These are phyloP conservation scores for Croton laevigatus DNA, from an alignment of 441 rosid species.

Conservation along the genomic window DNA sequence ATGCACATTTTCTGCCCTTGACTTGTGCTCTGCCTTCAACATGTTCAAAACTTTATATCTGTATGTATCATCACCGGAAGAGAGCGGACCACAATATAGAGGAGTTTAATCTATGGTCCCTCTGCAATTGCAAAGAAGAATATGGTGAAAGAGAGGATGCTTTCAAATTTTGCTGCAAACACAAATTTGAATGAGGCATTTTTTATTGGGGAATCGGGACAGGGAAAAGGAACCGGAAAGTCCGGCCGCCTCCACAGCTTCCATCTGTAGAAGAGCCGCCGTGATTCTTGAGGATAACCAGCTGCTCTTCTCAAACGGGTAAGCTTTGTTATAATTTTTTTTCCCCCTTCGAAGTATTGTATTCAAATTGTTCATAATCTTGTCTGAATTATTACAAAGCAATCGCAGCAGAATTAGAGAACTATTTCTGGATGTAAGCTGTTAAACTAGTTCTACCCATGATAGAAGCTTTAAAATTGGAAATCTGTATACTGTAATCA, in stretches of 20 bases:
- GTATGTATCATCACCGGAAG: not conserved
- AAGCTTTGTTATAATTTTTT: constrained; percentile 6
- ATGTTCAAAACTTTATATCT: constrained; percentile 7
- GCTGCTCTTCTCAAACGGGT: constrained; percentile 50
- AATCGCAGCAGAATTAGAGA: not conserved
- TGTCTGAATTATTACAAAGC: not conserved
- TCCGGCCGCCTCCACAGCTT: constrained; percentile 50
- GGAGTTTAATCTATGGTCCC: not conserved
- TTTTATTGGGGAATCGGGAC: constrained; percentile 39
- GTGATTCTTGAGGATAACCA: constrained; percentile 52
- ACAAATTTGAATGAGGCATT: not conserved
- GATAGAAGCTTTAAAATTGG: not conserved
- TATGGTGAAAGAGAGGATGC: not conserved
- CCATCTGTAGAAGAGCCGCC: not conserved
- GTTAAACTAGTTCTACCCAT: too few relatives aligned
- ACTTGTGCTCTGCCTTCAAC: not conserved
- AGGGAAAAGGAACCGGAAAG: constrained; percentile 37
- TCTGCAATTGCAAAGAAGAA: not conserved
- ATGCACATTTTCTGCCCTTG: not conserved
- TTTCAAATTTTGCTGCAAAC: not conserved
- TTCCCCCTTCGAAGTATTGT: not conserved
- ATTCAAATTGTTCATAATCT: too few relatives aligned
- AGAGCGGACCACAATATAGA: not conserved
- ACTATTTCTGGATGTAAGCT: not conserved
- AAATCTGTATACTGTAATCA: not conserved